Conservation (phyloP, 2,329 filamentous ascomycete genomes). For the Bipolaris bicolor region DNA sequence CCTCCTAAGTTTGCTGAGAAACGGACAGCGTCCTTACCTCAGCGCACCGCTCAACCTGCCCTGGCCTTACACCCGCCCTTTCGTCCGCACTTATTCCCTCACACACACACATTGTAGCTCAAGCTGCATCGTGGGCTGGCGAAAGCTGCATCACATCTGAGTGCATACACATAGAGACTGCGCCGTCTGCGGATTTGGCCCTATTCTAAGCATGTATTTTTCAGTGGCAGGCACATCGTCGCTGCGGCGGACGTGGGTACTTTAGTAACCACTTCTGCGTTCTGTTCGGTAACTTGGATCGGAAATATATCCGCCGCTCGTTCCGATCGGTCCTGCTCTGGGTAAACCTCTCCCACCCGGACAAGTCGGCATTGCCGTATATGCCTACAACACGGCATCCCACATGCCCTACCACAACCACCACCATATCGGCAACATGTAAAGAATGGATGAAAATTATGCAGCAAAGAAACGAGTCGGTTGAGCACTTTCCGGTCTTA, state of each 20-base stretch:
- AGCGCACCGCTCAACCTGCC: neutral
- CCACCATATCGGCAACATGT: neutral
- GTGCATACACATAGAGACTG: neutral
- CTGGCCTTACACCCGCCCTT: neutral
- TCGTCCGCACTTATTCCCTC: neutral
- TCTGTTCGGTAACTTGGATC: conserved; percentile 4
- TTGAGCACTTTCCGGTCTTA: neutral
- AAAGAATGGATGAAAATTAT: neutral
- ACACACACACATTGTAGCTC: neutral
- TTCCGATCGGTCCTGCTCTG: neutral
- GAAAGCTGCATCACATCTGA: neutral
- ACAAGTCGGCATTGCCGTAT: neutral
- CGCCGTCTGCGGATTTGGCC: neutral
- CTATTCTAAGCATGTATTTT: no score
- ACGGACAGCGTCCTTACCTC: conserved; percentile 10
- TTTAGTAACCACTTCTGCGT: conserved; percentile 7
- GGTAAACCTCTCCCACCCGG: neutral
- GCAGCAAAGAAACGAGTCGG: neutral
- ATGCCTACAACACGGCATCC: neutral
- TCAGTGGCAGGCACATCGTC: neutral
- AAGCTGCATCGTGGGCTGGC: neutral
- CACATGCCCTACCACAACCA: neutral
- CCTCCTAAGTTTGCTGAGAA: neutral
- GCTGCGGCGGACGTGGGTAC: neutral
- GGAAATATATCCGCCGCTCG: neutral